Percentiles rank a stretch among this genome's conserved stretches.
Conservation (phyloP, 2,329 filamentous ascomycete genomes). For the Botryotinia globosa region DNA sequence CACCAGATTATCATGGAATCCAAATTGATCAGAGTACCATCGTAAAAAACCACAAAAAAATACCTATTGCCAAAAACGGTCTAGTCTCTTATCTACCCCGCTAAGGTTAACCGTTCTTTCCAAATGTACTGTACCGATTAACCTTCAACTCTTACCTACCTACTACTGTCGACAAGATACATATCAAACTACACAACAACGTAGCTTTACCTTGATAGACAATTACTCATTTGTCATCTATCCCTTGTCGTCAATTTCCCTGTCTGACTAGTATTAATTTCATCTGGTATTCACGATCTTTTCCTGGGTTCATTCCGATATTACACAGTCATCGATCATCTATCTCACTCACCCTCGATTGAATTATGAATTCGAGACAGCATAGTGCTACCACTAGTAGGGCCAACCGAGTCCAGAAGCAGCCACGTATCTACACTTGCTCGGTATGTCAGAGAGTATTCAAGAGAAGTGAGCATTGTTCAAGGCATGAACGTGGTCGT, state of each 20-base stretch:
- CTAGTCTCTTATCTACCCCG: constrained; percentile 15
- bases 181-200: background rate
- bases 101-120: constrained; percentile 17
- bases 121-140: background rate
- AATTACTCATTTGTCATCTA: background rate
- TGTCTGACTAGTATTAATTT: background rate
- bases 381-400: constrained; percentile 14
- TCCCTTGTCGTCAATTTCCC: background rate
- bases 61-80: background rate
- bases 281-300: background rate
- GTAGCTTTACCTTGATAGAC: background rate
- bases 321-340: background rate
- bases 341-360: background rate
- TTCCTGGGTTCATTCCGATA: background rate
- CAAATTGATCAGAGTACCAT: background rate
- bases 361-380: constrained; percentile 21
- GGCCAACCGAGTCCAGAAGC: constrained; percentile 14
- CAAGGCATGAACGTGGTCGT: constrained; percentile 21
- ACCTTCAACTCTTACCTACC: background rate
- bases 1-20: background rate
- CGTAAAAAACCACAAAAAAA: background rate
- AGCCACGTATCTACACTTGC: constrained; percentile 21
- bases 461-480: constrained; percentile 23
- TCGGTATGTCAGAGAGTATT: constrained; percentile 15
- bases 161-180: background rate